These are phyloP conservation scores for Leptodontidium sp. DNA, from an alignment of 2,329 filamentous ascomycete species.

Conservation along the genomic window DNA sequence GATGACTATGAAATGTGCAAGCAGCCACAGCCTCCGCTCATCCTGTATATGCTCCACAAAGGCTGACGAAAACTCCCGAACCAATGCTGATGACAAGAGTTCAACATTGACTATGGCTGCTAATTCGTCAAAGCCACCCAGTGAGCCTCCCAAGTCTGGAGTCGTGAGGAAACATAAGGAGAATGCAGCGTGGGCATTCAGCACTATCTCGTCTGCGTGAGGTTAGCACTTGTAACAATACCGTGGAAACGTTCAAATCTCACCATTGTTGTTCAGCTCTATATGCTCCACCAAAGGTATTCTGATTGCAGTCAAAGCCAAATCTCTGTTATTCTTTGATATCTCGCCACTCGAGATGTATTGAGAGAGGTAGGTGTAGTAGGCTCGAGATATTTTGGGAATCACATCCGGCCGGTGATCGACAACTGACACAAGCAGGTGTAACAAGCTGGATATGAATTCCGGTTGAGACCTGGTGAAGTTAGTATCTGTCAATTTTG, in stretches of 20 bases:
- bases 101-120: constrained; percentile 40
- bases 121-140: constrained; percentile 40
- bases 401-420: constrained; percentile 37
- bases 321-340: constrained; percentile 26
- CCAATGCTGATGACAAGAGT: constrained; percentile 42
- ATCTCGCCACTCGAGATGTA: constrained; percentile 29
- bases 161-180: constrained; percentile 45
- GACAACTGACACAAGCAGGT: constrained; percentile 40
- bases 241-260: background rate
- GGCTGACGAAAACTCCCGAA: constrained; percentile 37
- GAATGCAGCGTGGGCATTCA: constrained; percentile 43
- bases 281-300: constrained; percentile 36
- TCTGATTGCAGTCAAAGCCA: constrained; percentile 39
- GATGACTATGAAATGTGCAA: constrained; percentile 72
- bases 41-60: constrained; percentile 35
- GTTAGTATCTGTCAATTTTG: constrained; percentile 26
- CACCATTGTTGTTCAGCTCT: constrained; percentile 30
- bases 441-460: constrained; percentile 34
- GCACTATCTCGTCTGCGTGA: constrained; percentile 30
- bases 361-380: constrained; percentile 44
- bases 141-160: constrained; percentile 38
- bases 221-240: constrained; percentile 22
- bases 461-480: constrained; percentile 34
- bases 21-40: constrained; percentile 64
- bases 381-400: constrained; percentile 39